A percentile compares a stretch with the other conserved stretches of the same genome.
Evolutionary conservation across 345 rosid genomes (phyloP).

Genomic region (Murraya koenigii): DNA sequence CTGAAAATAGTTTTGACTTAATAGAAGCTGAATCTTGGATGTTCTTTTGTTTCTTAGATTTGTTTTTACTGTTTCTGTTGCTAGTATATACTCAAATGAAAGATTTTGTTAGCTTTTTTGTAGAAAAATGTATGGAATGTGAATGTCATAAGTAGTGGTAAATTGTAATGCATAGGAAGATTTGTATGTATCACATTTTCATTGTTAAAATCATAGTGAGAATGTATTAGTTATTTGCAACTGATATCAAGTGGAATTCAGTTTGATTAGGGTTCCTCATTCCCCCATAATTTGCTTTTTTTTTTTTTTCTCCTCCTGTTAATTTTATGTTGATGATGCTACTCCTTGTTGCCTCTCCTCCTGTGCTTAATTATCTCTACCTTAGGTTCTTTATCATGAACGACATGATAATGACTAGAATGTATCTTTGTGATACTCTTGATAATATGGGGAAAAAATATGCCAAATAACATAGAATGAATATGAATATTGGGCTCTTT

Average conservation of each 20-base stretch:
- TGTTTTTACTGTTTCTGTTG: background rate
- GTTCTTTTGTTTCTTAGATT: background rate
- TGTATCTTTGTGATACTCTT: background rate
- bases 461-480: background rate
- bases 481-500: background rate
- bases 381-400: background rate
- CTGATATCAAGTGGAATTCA: background rate
- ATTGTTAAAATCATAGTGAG: background rate
- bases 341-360: background rate
- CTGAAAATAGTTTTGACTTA: background rate
- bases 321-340: background rate
- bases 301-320: background rate
- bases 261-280: background rate
- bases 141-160: background rate
- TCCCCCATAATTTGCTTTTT: background rate
- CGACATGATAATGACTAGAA: background rate
- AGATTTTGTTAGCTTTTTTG: background rate
- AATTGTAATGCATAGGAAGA: background rate
- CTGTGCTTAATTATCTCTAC: background rate
- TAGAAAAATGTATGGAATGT: background rate
- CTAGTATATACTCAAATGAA: background rate
- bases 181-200: background rate
- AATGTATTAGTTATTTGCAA: background rate
- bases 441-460: background rate
- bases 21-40: background rate